Conservation (phyloP, 106 monocot species). For the Acorus calamus region DNA sequence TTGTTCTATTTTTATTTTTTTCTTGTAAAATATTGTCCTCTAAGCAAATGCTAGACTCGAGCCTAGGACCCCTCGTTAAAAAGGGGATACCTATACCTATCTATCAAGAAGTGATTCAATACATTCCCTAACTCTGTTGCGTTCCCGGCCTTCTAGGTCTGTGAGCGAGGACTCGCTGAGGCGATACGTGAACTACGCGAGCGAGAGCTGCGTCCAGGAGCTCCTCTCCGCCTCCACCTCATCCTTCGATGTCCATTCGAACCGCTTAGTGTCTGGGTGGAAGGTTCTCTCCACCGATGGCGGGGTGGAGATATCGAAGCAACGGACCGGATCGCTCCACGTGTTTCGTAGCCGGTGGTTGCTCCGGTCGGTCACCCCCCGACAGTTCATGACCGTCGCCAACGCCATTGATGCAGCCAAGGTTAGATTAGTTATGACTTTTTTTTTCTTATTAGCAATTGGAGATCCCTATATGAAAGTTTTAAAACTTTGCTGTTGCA, state of each 20-base stretch:
- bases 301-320: constrained; percentile 76
- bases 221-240: constrained; percentile 54
- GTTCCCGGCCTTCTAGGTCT: constrained; percentile 31
- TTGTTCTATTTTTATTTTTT: too few species aligned
- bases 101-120: too few species aligned
- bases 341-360: constrained; percentile 69
- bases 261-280: constrained; percentile 24
- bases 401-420: constrained; percentile 91
- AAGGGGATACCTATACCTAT: too few species aligned
- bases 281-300: constrained; percentile 52
- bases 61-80: too few species aligned
- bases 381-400: constrained; percentile 78
- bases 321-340: constrained; percentile 41
- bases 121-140: too few species aligned
- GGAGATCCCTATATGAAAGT: too few species aligned
- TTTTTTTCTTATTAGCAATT: too few species aligned
- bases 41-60: too few species aligned
- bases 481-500: too few species aligned
- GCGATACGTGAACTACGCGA: constrained; percentile 70
- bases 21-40: too few species aligned
- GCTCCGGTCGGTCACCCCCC: constrained; percentile 49
- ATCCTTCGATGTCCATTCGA: too few species aligned
- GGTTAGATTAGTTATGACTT: constrained; percentile 16
- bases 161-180: constrained; percentile 78
- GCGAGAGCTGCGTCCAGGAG: constrained; percentile 90